A percentile compares a stretch with the other conserved stretches of the same genome.
phyloP scores from a whole-genome alignment of 2,329 filamentous ascomycete genomes.

The Fusarium sp. region DNA sequence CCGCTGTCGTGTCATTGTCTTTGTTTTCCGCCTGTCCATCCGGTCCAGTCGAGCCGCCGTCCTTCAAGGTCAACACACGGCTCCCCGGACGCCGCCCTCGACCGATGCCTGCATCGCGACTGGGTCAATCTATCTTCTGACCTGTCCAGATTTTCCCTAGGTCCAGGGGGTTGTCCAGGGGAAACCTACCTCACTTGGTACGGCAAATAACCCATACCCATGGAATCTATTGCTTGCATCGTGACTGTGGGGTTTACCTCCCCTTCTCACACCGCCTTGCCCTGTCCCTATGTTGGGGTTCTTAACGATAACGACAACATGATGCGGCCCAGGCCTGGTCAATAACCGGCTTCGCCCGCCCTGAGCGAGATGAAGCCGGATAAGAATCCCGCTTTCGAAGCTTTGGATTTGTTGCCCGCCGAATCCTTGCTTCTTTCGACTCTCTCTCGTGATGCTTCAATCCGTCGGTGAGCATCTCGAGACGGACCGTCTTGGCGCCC shows the following conservation, averaged over 20 bases:
- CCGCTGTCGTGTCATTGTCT: slow-evolving; percentile 37
- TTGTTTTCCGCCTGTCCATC: slow-evolving; percentile 24
- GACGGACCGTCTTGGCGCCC: background rate
- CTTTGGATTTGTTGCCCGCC: slow-evolving; percentile 54
- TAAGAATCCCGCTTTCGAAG: slow-evolving; percentile 41
- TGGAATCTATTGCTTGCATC: slow-evolving; percentile 8
- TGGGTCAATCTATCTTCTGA: slow-evolving; percentile 33
- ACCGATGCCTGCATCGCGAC: slow-evolving; percentile 42
- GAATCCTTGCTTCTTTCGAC: slow-evolving; percentile 48
- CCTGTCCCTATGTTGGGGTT: background rate
- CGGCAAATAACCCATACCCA: background rate
- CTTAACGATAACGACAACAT: slow-evolving; percentile 28
- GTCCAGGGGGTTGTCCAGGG: background rate
- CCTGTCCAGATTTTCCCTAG: slow-evolving; percentile 20
- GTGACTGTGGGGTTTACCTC: slow-evolving; percentile 29
- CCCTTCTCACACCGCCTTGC: slow-evolving; percentile 44
- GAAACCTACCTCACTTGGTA: background rate
- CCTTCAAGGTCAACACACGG: slow-evolving; percentile 13
- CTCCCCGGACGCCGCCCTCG: slow-evolving; percentile 28
- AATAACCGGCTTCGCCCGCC: slow-evolving; percentile 37
- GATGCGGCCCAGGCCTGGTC: slow-evolving; percentile 3
- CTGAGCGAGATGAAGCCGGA: slow-evolving; percentile 25
- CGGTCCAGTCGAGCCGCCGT: background rate
- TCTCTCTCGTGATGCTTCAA: slow-evolving; percentile 30
- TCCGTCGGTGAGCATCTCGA: slow-evolving; percentile 16